Conservation (phyloP, 2,329 filamentous ascomycete genomes). For the Stachybotrys elegans region DNA sequence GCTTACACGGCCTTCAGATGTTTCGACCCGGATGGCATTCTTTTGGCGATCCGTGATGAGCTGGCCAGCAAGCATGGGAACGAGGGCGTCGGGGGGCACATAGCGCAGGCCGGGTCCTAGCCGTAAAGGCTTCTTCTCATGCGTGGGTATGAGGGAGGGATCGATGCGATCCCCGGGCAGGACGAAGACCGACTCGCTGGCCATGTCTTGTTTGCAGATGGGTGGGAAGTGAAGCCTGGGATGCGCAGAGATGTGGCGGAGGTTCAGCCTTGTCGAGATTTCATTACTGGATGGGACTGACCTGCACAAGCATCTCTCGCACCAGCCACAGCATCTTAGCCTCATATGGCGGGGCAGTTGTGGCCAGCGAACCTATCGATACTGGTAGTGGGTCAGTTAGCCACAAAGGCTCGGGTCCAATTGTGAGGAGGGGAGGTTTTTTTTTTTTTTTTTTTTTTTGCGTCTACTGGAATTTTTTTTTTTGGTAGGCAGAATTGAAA, state of each 20-base stretch:
- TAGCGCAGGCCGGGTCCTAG: conserved; percentile 81
- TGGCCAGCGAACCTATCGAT: too few species aligned
- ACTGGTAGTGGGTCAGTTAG: background rate
- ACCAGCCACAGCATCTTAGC: too few species aligned
- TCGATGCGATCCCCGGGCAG: conserved; percentile 79
- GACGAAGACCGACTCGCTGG: conserved; percentile 57
- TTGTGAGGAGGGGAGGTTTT: background rate
- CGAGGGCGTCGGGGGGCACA: conserved; percentile 69
- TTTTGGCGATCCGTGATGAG: conserved; percentile 65
- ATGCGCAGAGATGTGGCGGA: too few species aligned
- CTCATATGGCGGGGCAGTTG: too few species aligned
- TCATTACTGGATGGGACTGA: background rate
- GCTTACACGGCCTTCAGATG: conserved; percentile 61
- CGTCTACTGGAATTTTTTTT: conserved; percentile 4
- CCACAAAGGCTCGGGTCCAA: background rate
- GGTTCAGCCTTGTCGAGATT: conserved; percentile 7
- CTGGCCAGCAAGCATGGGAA: conserved; percentile 62
- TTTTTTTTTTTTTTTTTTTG: background rate
- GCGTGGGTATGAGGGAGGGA: conserved; percentile 58
- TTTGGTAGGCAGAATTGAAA: background rate
- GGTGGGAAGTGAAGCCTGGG: background rate
- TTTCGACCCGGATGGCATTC: conserved; percentile 75
- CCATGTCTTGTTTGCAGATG: conserved; percentile 36
- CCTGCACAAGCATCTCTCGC: too few species aligned
- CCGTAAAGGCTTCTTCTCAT: conserved; percentile 66